These are phyloP conservation scores for Trichoderma aggressivum DNA, from an alignment of 2,329 filamentous ascomycete genomes.

Conservation along the genomic window DNA sequence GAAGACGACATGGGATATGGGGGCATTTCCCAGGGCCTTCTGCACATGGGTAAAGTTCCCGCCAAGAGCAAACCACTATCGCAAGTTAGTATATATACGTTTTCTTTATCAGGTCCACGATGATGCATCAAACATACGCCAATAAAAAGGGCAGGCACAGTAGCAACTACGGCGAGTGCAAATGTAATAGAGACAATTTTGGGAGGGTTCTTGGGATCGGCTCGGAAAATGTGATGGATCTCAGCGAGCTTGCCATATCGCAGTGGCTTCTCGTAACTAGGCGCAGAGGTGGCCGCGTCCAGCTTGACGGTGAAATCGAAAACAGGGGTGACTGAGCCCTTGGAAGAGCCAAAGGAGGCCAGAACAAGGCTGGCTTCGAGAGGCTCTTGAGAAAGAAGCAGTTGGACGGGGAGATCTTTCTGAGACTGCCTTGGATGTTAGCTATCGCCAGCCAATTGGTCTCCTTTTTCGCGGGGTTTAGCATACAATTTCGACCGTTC, in stretches of 20 bases:
- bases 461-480: neutral
- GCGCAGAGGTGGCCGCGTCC: conserved; percentile 58
- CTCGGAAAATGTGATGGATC: conserved; percentile 87
- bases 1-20: conserved; percentile 79
- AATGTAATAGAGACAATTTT: conserved; percentile 78
- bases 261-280: conserved; percentile 62
- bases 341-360: conserved; percentile 76
- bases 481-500: conserved; percentile 76
- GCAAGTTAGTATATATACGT: conserved; percentile 24
- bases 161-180: conserved; percentile 65
- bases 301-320: conserved; percentile 70
- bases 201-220: conserved; percentile 75
- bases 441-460: conserved; percentile 16
- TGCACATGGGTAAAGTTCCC: conserved; percentile 77
- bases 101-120: neutral
- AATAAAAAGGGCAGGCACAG: conserved; percentile 70
- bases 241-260: conserved; percentile 81
- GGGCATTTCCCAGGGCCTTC: conserved; percentile 71
- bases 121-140: conserved; percentile 45
- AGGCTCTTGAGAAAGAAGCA: conserved; percentile 64
- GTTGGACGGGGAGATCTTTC: conserved; percentile 82
- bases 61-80: conserved; percentile 75
- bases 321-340: conserved; percentile 62
- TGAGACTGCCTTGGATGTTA: conserved; percentile 60
- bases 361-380: conserved; percentile 80